Base-by-base conservation (phyloP, 371 early-diverging fungal species). In the Mortierella sp. region DNA sequence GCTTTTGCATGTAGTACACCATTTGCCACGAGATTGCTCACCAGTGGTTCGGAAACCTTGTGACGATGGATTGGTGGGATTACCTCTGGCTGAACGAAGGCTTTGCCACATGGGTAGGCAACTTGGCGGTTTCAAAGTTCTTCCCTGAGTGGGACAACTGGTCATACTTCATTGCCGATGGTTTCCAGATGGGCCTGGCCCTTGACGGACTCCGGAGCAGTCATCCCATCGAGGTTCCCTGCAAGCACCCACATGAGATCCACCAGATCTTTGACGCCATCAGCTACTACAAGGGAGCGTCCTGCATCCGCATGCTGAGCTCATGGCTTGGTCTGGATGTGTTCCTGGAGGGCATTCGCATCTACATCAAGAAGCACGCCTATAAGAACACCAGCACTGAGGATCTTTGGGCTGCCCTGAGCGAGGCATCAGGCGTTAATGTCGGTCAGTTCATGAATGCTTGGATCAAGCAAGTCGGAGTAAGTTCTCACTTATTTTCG, bases 51-150 rank as follows among this genome's bases (percentile, higher is more conserved):
- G 98, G 98, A 64, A 97, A 98, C 86, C 86, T 97, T 75, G 95
- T 95, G 26, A 95, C 95, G 22, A 95, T 94, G 94, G 90, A 90
- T 70, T 97, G 96, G 97, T 97, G 97, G 97, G 91, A 91, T 73
- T 95, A 96, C 82, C 88, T 98, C 47, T 97, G 97, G 97, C 88
- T 98, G 75, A 98, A 98, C 79, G 98, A 98, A 88, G 97, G 97
- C 29, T 98, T 97, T 86, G 98, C 97, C 2, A 97, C 97, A n/a
- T 91, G 91, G 91, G 96, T 96, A 22, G 96, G 96, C 8, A 92
- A 92, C 89, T 85, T 96, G 78, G 96, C 96, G 16, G 91, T 93
- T 6, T 93, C 94, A 77, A 86, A 93, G 74, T 85, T 96, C 70
- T 94, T 93, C 90, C 94, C 94, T 41, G 90, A 87, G 52, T 94